phyloP scores from a whole-genome alignment of 2,329 filamentous ascomycete genomes.

The Penicillium janthinellum region DNA sequence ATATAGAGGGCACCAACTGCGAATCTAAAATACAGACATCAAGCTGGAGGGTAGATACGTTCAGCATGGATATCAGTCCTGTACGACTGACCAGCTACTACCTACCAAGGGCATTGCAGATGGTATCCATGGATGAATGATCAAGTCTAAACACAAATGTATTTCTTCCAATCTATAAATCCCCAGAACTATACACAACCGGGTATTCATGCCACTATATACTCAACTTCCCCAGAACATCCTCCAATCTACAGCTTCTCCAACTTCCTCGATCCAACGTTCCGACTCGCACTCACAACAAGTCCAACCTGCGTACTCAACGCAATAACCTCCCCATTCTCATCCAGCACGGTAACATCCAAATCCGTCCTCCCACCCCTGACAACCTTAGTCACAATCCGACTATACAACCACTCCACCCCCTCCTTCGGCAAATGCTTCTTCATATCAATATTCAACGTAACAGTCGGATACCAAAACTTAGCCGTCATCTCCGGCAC shows the following conservation, averaged over 20 bases:
- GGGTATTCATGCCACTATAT: not conserved
- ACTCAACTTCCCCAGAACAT: not conserved
- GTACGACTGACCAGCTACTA: no score
- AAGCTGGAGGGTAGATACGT: no score
- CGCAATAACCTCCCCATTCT: slow-evolving; percentile 64
- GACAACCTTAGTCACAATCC: slow-evolving; percentile 67
- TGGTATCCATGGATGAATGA: no score
- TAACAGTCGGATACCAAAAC: slow-evolving; percentile 76
- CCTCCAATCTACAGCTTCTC: slow-evolving; percentile 24
- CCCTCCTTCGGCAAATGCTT: slow-evolving; percentile 68
- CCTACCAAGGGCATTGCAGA: no score
- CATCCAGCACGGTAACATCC: slow-evolving; percentile 69
- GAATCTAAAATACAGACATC: not conserved
- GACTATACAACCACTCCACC: slow-evolving; percentile 70
- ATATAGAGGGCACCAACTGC: not conserved
- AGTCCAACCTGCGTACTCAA: slow-evolving; percentile 69
- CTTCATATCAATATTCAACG: slow-evolving; percentile 77
- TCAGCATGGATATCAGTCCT: no score
- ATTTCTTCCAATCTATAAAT: not conserved
- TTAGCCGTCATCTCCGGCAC: slow-evolving; percentile 34
- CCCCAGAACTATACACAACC: not conserved
- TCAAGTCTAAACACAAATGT: not conserved
- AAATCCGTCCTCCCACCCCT: slow-evolving; percentile 73
- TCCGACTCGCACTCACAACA: slow-evolving; percentile 65
- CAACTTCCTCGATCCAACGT: slow-evolving; percentile 53